Base-by-base conservation (phyloP, 768 basidiomycete species). In the Rhizopogon vinicolor region DNA sequence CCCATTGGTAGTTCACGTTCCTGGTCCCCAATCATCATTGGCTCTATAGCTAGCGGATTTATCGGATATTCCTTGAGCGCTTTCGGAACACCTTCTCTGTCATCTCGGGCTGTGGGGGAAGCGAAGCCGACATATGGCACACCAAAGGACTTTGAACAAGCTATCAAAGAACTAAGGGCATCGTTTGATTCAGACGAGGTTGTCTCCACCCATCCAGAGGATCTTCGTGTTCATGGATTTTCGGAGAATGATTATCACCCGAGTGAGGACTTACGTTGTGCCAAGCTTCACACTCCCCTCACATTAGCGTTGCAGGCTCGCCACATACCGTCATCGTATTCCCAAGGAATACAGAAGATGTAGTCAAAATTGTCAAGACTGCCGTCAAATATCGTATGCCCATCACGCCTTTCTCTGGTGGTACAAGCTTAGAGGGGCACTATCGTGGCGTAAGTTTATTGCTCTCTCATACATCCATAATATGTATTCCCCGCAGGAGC, bases 371-470 rank as follows among this genome's bases (percentile, higher is more conserved):
- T 46, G 87, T 95, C 46, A 82, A 86, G 56, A 78, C 89, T 44
- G 88, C 93, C 2, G 79, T 77, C 41, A 85, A 85, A 67, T 87
- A 85, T 70, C 76, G 75, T 28, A 86, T 94, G 73, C 93, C 93
- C 0, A 69, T 95, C 19, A 82, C 81, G 1, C 81, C 91, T 2
- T 93, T 87, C 68, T 84, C 86, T 0, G 93, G 90, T 9, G 93
- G 86, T 1, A 95, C 93, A 0, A 85, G 81, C 62, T 68, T 95
- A 22, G 93, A 94, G 65, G 91, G 91, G 0, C 87, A 91, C 58
- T 84, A 79, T 58, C 73, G 79, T 39, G 83, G 82, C 29, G 89
- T 89, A 60, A 55, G 82, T 70, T 19, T 37, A 57, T 18, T 45
- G 12, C 35, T 54, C 14, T 44, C 31, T 25, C 10, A 33, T 7